Conservation (phyloP, 805 yeast species). For the Alloascoidea hylecoeti region DNA sequence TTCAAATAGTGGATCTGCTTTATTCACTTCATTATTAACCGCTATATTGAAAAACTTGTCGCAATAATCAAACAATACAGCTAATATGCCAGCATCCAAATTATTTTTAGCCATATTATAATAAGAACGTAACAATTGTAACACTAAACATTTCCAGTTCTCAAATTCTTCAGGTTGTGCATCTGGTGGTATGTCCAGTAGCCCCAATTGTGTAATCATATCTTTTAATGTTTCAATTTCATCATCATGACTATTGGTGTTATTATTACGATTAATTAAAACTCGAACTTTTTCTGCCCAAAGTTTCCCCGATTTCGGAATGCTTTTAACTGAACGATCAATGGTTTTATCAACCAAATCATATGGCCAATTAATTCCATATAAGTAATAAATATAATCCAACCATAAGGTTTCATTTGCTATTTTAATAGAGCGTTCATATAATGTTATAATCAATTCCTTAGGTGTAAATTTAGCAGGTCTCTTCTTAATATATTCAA, state of each 20-base stretch:
- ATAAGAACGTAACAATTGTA: background rate
- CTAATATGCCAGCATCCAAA: background rate
- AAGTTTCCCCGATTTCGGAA: slow-evolving; percentile 12
- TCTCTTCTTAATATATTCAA: slow-evolving; percentile 10
- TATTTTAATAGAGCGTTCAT: slow-evolving; percentile 12
- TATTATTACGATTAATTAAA: no score
- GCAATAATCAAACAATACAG: background rate
- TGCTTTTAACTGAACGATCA: slow-evolving; percentile 10
- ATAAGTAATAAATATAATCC: slow-evolving; percentile 12
- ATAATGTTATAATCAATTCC: slow-evolving; percentile 9
- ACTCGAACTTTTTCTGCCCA: slow-evolving; percentile 10
- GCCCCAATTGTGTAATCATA: background rate
- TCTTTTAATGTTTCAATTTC: background rate
- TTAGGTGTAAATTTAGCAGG: slow-evolving; percentile 8
- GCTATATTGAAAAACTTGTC: background rate
- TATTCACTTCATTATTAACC: background rate
- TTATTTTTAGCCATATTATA: background rate
- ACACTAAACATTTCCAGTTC: background rate
- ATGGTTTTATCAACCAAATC: slow-evolving; percentile 5
- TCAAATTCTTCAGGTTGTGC: background rate
- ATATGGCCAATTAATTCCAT: slow-evolving; percentile 6
- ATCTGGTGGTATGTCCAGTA: background rate
- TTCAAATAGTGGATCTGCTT: slow-evolving; percentile 5
- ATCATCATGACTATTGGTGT: no score
- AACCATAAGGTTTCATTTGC: slow-evolving; percentile 13